Conservation (phyloP, 345 rosid genomes). For the Lepidium sativum region DNA sequence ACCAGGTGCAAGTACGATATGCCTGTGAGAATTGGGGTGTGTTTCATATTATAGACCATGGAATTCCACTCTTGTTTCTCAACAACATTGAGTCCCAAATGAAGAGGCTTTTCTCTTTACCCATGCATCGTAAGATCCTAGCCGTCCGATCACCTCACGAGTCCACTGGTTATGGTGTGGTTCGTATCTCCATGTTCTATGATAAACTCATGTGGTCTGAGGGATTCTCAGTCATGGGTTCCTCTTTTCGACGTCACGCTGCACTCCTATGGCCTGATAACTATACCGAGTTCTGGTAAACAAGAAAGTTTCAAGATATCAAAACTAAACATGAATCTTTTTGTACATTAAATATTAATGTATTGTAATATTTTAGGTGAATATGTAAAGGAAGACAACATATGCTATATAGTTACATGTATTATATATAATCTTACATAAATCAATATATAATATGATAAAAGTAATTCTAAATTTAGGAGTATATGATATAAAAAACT, state of each 20-base stretch:
- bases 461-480: neutral
- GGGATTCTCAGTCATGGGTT: slow-evolving; percentile 63
- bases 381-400: neutral
- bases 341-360: no score
- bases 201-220: slow-evolving; percentile 76
- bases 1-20: slow-evolving; percentile 28
- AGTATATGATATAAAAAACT: neutral
- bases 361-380: neutral
- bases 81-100: slow-evolving; percentile 30
- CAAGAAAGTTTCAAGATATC: neutral
- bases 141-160: slow-evolving; percentile 47
- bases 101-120: slow-evolving; percentile 49
- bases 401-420: neutral
- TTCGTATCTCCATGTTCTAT: slow-evolving; percentile 50
- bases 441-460: neutral
- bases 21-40: slow-evolving; percentile 74
- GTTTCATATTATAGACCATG: slow-evolving; percentile 69
- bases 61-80: slow-evolving; percentile 40
- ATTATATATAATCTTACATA: neutral
- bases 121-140: slow-evolving; percentile 42
- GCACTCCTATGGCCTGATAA: slow-evolving; percentile 63
- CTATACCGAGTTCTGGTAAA: slow-evolving; percentile 53
- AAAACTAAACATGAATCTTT: neutral
- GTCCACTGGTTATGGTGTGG: slow-evolving; percentile 53
- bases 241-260: slow-evolving; percentile 52